Percentiles rank a stretch among this genome's conserved stretches.
Conservation (phyloP, 108 stramenopile species). For the Parietichytrium sp. region DNA sequence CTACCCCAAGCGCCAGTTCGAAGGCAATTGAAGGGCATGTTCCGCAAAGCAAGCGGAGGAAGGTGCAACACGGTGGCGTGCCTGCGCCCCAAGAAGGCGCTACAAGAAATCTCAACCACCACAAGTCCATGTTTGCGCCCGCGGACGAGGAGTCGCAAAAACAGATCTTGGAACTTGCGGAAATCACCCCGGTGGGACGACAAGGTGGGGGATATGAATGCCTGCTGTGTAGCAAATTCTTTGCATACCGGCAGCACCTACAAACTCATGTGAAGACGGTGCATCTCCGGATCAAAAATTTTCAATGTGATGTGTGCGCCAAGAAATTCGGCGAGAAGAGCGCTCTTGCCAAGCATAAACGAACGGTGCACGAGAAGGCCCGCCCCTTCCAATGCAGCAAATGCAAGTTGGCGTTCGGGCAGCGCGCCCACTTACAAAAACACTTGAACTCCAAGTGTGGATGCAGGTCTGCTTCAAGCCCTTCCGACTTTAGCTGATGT, state of each 20-base stretch:
- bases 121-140: no score
- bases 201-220: not conserved
- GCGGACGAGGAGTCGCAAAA: no score
- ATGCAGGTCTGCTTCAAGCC: no score
- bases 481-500: no score
- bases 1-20: no score
- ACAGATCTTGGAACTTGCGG: not conserved
- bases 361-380: not conserved
- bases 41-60: no score
- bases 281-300: not conserved
- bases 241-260: not conserved
- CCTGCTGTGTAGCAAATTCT: not conserved
- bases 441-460: not conserved
- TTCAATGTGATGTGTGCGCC: not conserved
- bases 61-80: no score
- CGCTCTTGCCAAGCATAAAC: not conserved
- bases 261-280: not conserved
- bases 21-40: no score
- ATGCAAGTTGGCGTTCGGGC: not conserved
- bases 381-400: not conserved
- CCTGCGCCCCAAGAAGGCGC: no score
- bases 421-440: conserved; percentile 7
- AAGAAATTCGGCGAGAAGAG: not conserved
- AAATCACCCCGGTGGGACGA: not conserved
- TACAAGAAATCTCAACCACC: no score